Conservation (phyloP, 2,329 filamentous ascomycete species). For the Zalaria obscura region DNA sequence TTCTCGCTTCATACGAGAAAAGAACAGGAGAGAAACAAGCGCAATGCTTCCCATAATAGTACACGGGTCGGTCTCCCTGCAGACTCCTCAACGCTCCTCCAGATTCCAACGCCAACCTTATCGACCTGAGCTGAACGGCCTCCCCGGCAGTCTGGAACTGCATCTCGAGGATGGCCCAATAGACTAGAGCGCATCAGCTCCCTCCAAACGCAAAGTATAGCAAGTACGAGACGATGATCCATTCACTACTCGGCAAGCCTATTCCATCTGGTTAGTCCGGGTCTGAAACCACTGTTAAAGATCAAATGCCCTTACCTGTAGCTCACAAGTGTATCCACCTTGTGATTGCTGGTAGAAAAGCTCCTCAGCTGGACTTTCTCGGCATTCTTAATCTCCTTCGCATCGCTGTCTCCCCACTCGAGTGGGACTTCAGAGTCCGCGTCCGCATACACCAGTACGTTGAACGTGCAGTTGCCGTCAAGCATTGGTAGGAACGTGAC, state of each 20-base stretch:
- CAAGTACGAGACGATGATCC: not conserved
- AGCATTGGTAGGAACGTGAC: slow-evolving; percentile 95
- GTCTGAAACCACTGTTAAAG: too few species aligned
- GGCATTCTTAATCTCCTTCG: slow-evolving; percentile 87
- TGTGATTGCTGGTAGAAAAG: slow-evolving; percentile 89
- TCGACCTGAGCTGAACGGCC: too few species aligned
- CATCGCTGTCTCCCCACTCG: slow-evolving; percentile 97
- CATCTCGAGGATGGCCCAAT: too few species aligned
- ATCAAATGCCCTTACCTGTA: slow-evolving; percentile 45
- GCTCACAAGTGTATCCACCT: slow-evolving; percentile 89
- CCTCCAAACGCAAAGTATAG: not conserved
- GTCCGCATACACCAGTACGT: slow-evolving; percentile 94
- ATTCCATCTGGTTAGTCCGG: too few species aligned
- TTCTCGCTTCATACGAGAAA: too few species aligned
- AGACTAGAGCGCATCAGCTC: not conserved
- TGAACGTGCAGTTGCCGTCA: slow-evolving; percentile 92
- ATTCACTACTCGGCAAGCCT: too few species aligned
- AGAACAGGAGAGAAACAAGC: too few species aligned
- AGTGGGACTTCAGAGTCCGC: slow-evolving; percentile 92
- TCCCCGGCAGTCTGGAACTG: too few species aligned
- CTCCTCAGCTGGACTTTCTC: slow-evolving; percentile 92
- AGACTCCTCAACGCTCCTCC: too few species aligned
- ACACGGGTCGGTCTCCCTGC: too few species aligned
- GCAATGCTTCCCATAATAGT: too few species aligned
- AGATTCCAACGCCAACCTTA: too few species aligned